These are phyloP conservation scores for Helminthosporium solani DNA, from an alignment of 2,329 filamentous ascomycete species.

Conservation along the genomic window DNA sequence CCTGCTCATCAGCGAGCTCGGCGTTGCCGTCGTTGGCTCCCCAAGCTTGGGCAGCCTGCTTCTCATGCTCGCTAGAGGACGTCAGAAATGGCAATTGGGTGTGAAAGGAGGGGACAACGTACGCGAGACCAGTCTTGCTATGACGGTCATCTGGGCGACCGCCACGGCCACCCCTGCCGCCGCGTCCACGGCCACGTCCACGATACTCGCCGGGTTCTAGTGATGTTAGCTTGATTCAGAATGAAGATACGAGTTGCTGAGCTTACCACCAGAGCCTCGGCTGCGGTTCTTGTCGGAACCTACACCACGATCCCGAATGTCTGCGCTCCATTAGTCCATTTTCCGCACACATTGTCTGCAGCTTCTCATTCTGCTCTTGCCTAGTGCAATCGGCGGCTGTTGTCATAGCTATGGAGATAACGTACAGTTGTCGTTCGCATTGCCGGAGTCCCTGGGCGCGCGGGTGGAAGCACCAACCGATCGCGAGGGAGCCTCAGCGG, in stretches of 20 bases:
- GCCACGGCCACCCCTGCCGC: slow-evolving; percentile 49
- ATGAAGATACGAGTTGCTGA: background rate
- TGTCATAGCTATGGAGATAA: slow-evolving; percentile 23
- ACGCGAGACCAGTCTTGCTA: slow-evolving; percentile 62
- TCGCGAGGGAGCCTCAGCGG: slow-evolving; percentile 65
- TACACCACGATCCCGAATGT: slow-evolving; percentile 85
- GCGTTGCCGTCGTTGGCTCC: slow-evolving; percentile 77
- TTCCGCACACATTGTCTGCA: background rate
- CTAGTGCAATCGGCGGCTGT: background rate
- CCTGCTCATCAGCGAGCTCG: slow-evolving; percentile 88
- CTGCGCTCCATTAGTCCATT: slow-evolving; percentile 50
- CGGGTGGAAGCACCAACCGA: slow-evolving; percentile 36
- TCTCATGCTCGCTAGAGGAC: slow-evolving; percentile 68
- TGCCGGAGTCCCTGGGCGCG: slow-evolving; percentile 53
- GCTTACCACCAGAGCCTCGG: slow-evolving; percentile 52
- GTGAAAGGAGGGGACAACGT: slow-evolving; percentile 31
- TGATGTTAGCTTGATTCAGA: background rate
- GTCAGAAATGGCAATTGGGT: slow-evolving; percentile 16
- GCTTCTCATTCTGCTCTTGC: too few relatives aligned
- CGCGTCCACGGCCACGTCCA: slow-evolving; percentile 50
- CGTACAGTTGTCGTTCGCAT: slow-evolving; percentile 87
- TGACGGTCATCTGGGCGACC: slow-evolving; percentile 58
- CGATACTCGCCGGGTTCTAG: slow-evolving; percentile 18
- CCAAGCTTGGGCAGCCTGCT: slow-evolving; percentile 88
- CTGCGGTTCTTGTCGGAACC: slow-evolving; percentile 80